These are phyloP conservation scores for Entonaema liquescens DNA, from an alignment of 495 filamentous ascomycete species.

Conservation along the genomic window DNA sequence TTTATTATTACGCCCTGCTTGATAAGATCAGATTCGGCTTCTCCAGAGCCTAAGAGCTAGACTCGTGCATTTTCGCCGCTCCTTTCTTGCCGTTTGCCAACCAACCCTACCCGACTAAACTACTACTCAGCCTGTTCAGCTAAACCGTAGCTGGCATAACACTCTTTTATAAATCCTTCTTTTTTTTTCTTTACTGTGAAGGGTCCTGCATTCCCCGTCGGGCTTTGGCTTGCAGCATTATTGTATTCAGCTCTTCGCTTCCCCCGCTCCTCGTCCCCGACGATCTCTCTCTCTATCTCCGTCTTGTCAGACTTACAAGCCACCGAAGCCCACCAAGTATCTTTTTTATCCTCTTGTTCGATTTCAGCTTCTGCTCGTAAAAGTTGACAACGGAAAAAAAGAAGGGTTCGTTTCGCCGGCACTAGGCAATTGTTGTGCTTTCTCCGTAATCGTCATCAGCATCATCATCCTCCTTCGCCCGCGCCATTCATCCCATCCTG, in stretches of 20 bases:
- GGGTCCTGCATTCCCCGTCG: background rate
- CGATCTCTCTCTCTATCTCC: slow-evolving; percentile 19
- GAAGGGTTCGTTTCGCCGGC: slow-evolving; percentile 8
- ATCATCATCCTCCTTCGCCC: slow-evolving; percentile 17
- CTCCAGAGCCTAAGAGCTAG: background rate
- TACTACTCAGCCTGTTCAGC: slow-evolving; percentile 3
- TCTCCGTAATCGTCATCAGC: slow-evolving; percentile 14
- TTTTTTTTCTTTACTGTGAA: background rate
- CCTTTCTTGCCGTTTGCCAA: background rate
- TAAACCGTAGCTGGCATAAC: background rate
- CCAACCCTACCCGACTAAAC: background rate
- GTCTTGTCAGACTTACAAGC: background rate
- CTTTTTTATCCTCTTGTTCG: slow-evolving; percentile 2
- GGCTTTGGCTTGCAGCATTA: background rate
- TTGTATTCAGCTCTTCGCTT: slow-evolving; percentile 23
- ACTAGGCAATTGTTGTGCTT: background rate
- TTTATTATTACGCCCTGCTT: background rate
- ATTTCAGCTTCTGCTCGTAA: slow-evolving; percentile 22
- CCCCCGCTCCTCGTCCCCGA: slow-evolving; percentile 12
- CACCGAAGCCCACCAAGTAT: slow-evolving; percentile 17
- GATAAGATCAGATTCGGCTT: background rate
- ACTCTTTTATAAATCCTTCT: background rate
- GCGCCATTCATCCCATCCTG: slow-evolving; percentile 10
- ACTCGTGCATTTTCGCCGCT: background rate
- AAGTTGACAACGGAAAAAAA: slow-evolving; percentile 10